These are phyloP conservation scores for Thymus mandschuricus DNA, from an alignment of 257 asterid genomes.

Conservation along the genomic window DNA sequence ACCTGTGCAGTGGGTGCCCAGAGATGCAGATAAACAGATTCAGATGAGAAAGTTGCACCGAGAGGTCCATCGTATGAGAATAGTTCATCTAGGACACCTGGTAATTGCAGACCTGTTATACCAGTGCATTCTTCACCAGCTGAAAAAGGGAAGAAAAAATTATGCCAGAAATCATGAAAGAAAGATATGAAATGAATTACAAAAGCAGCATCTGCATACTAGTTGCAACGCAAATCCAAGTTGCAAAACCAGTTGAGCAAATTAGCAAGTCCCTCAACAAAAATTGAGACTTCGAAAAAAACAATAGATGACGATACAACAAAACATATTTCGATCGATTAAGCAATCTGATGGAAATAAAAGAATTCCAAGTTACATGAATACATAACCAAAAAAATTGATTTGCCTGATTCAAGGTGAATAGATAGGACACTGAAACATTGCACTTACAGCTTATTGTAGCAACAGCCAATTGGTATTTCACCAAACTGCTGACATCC, in stretches of 20 bases:
- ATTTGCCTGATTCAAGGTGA: conserved; percentile 21
- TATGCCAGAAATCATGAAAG: conserved; percentile 6
- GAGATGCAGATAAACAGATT: conserved; percentile 64
- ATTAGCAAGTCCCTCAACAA: neutral
- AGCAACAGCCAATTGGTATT: conserved; percentile 82
- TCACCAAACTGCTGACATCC: conserved; percentile 57
- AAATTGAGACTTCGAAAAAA: neutral
- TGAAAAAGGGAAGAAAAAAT: conserved; percentile 35
- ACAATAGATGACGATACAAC: neutral
- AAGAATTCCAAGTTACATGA: neutral
- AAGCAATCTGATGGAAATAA: conserved; percentile 2
- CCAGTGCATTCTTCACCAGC: conserved; percentile 63
- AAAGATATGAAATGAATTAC: neutral
- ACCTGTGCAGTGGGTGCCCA: conserved; percentile 99
- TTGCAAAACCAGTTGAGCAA: too few species aligned
- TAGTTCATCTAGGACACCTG: conserved; percentile 90
- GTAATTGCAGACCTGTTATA: conserved; percentile 87
- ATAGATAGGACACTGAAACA: neutral
- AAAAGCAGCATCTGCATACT: neutral
- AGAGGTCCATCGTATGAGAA: conserved; percentile 83
- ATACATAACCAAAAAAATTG: neutral
- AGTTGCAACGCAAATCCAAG: neutral
- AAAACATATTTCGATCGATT: neutral
- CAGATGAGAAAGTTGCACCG: conserved; percentile 65
- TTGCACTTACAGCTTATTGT: conserved; percentile 60